phyloP scores from a whole-genome alignment of 164 flowering plant genomes.

The Brasenia schreberi region DNA sequence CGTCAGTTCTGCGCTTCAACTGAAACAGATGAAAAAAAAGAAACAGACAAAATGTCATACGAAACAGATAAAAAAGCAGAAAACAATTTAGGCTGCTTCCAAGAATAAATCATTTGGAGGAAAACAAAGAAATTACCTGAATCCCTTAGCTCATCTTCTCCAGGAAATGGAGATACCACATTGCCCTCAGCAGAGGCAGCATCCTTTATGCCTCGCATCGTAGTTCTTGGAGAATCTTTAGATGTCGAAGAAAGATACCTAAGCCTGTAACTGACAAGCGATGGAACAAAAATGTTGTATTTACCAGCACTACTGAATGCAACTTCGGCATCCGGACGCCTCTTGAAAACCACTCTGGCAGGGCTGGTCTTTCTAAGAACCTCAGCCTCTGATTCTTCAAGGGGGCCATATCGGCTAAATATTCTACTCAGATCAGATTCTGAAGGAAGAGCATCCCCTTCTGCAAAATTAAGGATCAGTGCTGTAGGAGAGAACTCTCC shows the following conservation, averaged over 20 bases:
- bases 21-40: not conserved
- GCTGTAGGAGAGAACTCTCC: conserved; percentile 41
- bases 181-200: not conserved
- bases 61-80: not conserved
- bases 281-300: conserved; percentile 71
- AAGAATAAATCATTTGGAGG: too few species aligned
- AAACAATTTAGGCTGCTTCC: not conserved
- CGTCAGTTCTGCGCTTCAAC: not conserved
- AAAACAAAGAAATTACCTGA: not conserved
- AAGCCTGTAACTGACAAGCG: conserved; percentile 28
- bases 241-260: not conserved
- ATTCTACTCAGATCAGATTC: conserved; percentile 38
- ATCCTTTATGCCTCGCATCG: not conserved
- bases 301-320: conserved; percentile 90
- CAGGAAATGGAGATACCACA: not conserved
- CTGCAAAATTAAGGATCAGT: conserved; percentile 44
- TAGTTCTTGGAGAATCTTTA: not conserved
- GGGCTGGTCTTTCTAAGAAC: conserved; percentile 41
- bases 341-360: conserved; percentile 70
- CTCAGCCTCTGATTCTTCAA: conserved; percentile 55
- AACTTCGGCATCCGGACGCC: conserved; percentile 55
- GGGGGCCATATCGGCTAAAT: conserved; percentile 51
- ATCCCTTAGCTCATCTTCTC: not conserved
- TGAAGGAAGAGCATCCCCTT: conserved; percentile 56
- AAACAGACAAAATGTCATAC: not conserved